These are phyloP conservation scores for Leptodermis oblonga DNA, from an alignment of 257 asterid species.

Conservation along the genomic window DNA sequence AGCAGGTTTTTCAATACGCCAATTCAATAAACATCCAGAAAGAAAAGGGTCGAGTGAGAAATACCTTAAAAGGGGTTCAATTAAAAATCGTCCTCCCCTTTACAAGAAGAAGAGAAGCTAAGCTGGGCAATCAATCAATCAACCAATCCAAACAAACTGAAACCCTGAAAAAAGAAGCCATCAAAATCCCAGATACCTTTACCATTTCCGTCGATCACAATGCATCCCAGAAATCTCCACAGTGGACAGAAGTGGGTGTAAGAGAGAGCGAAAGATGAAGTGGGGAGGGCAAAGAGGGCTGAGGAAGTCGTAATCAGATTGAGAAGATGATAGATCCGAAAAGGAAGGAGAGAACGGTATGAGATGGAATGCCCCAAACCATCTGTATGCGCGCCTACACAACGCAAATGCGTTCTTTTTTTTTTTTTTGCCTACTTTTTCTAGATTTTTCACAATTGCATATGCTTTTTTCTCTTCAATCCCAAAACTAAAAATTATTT, in stretches of 20 bases:
- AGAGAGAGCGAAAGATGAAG: background rate
- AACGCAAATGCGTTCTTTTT: background rate
- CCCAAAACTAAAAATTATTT: too few relatives aligned
- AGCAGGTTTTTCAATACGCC: background rate
- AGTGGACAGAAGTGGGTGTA: conserved; percentile 9
- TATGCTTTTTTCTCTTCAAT: background rate
- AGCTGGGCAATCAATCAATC: background rate
- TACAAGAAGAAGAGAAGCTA: too few relatives aligned
- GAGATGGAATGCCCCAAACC: conserved; percentile 24
- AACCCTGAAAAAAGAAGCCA: conserved; percentile 7
- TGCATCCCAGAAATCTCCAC: background rate
- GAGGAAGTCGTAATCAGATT: background rate
- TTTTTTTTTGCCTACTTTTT: background rate
- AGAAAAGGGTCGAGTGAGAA: conserved; percentile 4
- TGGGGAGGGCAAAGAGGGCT: background rate
- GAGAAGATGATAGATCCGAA: conserved; percentile 21
- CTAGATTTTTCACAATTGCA: background rate
- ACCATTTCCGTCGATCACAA: background rate
- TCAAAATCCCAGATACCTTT: background rate
- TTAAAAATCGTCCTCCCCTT: background rate
- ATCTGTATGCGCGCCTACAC: conserved; percentile 17
- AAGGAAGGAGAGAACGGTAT: conserved; percentile 10
- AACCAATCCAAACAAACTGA: conserved; percentile 1
- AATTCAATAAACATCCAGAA: background rate
- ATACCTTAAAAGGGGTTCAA: conserved; percentile 12